Evolutionary conservation across 441 rosid species (phyloP), one percentile per base, ranked within the genome.

Genomic region (Euphorbia schlechtendalii): DNA sequence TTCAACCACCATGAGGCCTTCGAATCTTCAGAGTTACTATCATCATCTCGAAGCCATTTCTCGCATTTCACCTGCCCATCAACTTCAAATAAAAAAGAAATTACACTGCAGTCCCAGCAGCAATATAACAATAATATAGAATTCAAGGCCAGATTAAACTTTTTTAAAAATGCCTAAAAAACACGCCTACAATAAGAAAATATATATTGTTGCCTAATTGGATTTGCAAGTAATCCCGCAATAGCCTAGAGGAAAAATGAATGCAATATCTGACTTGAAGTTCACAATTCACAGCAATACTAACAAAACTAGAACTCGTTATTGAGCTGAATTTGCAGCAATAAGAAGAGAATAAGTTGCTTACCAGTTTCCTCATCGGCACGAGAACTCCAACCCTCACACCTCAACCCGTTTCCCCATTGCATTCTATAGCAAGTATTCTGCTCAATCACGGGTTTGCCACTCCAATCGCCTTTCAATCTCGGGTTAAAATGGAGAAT

Each of bases 381-480:
- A 55, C 74, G 78, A 63, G 97, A 87, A 38, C 80, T 79, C 84
- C 85, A 84, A 7, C 99, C 97, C 70, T 89, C 88, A 41, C 97
- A 94, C 21, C 99, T 77, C 78, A 81, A 73, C 13, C 92, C 81
- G 18, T 80, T 66, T 3, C 99, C 99, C 99, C 99, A 94, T 61
- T 90, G 96, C 97, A 90, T 91, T 63, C 97, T 64, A 36, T 94
- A 94, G 64, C 99, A 94, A 70, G 97, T 94, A 62, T 94, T 94
- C 72, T 82, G 96, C 78, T 94, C 99, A 66, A 94, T 94, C 73
- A 89, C 96, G 0, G 99, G 96, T 63, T 71, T 81, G 17, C 86
- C 92, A 63, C 99, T 90, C 93, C 97, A 93, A 65, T 93, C 99
- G 49, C 99, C 99, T 68, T 78, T 93, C 73, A 93, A 76, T 76